phyloP scores from a whole-genome alignment of 805 yeast species.

The Nakazawaea wickerhamii region DNA sequence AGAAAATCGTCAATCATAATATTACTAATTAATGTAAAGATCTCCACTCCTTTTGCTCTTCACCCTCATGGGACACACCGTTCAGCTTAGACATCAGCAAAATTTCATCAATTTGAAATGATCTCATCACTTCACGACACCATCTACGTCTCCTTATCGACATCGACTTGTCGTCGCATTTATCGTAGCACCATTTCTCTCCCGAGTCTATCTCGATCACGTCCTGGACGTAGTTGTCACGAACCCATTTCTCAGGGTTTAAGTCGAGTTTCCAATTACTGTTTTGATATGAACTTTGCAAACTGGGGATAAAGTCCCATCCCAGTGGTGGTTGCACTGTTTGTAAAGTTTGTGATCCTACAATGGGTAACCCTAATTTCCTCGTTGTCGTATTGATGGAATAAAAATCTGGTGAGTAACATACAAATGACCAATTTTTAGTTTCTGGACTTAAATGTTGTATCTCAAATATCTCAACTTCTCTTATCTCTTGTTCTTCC shows the following conservation, averaged over 20 bases:
- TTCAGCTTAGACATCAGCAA: constrained; percentile 1
- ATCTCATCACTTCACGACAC: constrained; percentile 40
- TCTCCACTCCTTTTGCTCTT: too few species aligned
- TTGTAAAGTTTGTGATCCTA: constrained; percentile 26
- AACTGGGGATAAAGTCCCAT: constrained; percentile 42
- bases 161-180: constrained; percentile 12
- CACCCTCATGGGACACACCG: too few species aligned
- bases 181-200: constrained; percentile 85
- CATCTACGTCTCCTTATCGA: constrained; percentile 61
- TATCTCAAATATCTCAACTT: constrained; percentile 64
- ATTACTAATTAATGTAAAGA: too few species aligned
- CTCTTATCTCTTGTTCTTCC: constrained; percentile 39
- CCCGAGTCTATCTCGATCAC: constrained; percentile 60
- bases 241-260: constrained; percentile 61
- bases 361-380: constrained; percentile 23
- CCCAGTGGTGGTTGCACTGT: constrained; percentile 51
- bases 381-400: constrained; percentile 42
- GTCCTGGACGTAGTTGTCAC: constrained; percentile 39
- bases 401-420: constrained; percentile 51
- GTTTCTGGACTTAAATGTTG: constrained; percentile 45
- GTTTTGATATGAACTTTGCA: constrained; percentile 13
- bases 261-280: constrained; percentile 64
- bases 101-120: constrained; percentile 14
- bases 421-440: constrained; percentile 60
- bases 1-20: too few species aligned